Conservation (phyloP, 2,329 filamentous ascomycete species). For the Ilyonectria destructans region DNA sequence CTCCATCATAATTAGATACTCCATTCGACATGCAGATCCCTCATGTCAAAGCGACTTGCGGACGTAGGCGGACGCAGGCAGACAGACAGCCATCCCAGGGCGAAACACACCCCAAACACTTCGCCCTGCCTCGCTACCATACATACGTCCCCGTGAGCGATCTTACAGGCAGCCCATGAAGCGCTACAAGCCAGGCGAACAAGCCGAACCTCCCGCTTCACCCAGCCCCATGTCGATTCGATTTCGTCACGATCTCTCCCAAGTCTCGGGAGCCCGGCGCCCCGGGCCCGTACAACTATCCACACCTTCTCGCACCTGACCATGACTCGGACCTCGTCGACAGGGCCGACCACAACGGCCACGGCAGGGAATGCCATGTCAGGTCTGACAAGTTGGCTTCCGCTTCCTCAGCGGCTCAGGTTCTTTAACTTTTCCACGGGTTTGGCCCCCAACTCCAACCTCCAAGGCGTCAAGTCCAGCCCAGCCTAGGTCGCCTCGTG, state of each 20-base stretch:
- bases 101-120: constrained; percentile 20
- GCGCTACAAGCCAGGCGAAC: constrained; percentile 37
- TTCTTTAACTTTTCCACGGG: neutral
- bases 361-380: constrained; percentile 8
- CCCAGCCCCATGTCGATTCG: constrained; percentile 3
- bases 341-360: neutral
- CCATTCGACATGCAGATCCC: constrained; percentile 9
- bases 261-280: constrained; percentile 15
- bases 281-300: too few species aligned
- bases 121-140: constrained; percentile 18
- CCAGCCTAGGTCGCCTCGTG: neutral
- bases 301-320: neutral
- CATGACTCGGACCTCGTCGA: constrained; percentile 12
- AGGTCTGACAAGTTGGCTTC: neutral
- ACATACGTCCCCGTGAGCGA: neutral
- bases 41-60: constrained; percentile 21
- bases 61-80: too few species aligned
- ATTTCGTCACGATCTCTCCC: constrained; percentile 12
- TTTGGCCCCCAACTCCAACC: neutral
- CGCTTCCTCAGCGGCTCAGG: neutral
- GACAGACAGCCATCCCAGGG: constrained; percentile 15
- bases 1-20: constrained; percentile 16
- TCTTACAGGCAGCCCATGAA: neutral
- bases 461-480: constrained; percentile 18
- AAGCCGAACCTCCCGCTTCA: constrained; percentile 39